Conservation (phyloP, 441 rosid species). For the Erodium texanum region DNA sequence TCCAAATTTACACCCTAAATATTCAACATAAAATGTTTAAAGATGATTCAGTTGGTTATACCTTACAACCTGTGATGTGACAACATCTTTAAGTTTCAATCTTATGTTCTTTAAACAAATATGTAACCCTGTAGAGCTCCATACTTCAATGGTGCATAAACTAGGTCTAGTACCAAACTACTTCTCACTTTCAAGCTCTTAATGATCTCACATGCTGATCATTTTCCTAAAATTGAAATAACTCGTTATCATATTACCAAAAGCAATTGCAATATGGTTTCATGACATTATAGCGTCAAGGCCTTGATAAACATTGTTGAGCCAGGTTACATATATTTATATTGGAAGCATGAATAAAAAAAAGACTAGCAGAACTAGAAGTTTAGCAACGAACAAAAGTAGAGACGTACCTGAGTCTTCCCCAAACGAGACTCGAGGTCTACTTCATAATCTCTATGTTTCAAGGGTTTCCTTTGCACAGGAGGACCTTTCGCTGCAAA, state of each 20-base stretch:
- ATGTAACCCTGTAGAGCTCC: background rate
- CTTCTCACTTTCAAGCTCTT: background rate
- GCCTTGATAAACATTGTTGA: background rate
- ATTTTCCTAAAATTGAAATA: background rate
- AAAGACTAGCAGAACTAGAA: background rate
- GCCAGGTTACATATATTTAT: background rate
- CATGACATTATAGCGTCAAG: background rate
- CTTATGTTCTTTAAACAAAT: background rate
- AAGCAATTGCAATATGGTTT: background rate
- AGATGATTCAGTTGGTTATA: background rate
- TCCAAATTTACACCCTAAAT: background rate
- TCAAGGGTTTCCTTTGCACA: constrained; percentile 91
- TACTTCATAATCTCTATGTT: constrained; percentile 94
- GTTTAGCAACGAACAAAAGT: background rate
- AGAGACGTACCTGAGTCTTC: constrained; percentile 64
- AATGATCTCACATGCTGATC: background rate
- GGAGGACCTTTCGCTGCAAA: constrained; percentile 78
- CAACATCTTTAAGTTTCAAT: background rate
- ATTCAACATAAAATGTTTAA: background rate
- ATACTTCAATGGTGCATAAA: background rate
- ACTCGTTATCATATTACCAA: background rate
- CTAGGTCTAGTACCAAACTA: background rate
- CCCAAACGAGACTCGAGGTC: constrained; percentile 94
- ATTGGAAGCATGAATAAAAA: background rate
- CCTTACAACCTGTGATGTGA: background rate